Evolutionary conservation across 228 moss, liverwort and hornwort species (phyloP).

Genomic region (Sphagnum magellanicum): DNA sequence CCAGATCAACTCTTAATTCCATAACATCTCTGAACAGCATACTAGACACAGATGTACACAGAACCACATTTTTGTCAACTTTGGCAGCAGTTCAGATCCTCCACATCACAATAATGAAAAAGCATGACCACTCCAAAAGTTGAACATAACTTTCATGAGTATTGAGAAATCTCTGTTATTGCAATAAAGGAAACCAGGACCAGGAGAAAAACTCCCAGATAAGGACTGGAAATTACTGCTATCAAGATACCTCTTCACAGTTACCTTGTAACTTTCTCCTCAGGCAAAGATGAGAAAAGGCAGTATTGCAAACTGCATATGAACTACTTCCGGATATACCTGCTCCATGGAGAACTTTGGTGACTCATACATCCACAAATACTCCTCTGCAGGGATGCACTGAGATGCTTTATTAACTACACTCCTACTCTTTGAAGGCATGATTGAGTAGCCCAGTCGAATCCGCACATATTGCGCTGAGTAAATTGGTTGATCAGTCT

Average conservation of each 20-base stretch:
- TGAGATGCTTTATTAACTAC: neutral
- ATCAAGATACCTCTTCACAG: no score
- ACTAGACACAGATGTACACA: no score
- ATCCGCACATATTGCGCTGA: conserved; percentile 63
- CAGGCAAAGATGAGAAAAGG: neutral
- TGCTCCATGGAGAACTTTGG: conserved; percentile 27
- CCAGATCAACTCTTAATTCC: neutral
- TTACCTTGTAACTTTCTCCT: no score
- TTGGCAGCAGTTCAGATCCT: no score
- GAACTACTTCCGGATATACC: conserved; percentile 5
- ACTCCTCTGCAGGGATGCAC: conserved; percentile 16
- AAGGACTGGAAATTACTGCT: neutral
- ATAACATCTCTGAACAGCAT: neutral
- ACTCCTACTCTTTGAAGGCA: conserved; percentile 20
- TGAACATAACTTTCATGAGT: no score
- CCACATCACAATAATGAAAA: no score
- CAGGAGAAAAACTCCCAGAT: neutral
- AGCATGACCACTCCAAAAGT: no score
- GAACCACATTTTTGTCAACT: no score
- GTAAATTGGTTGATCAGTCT: conserved; percentile 46
- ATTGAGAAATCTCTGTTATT: no score
- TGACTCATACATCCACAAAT: conserved; percentile 33
- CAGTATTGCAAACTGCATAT: neutral
- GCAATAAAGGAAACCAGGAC: no score
- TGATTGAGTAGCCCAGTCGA: conserved; percentile 51